Evolutionary conservation across 2,329 filamentous ascomycete species (phyloP).

Genomic region (Ceratocystis papillata): DNA sequence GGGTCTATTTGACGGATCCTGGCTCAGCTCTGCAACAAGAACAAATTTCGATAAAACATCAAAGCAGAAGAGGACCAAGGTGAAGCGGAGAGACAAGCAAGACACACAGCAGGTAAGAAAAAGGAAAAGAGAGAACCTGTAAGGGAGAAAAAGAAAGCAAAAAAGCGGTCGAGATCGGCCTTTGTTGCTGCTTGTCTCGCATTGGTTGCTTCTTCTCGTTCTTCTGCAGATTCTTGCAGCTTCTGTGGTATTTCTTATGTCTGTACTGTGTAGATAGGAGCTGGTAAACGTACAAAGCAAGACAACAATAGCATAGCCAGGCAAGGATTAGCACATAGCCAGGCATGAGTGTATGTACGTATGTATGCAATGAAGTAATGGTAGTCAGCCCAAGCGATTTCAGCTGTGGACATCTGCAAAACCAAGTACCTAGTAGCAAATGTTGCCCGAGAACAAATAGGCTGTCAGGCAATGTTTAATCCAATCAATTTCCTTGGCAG

Average conservation of each 20-base stretch:
- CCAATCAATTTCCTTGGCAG: background rate
- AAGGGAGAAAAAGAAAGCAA: background rate
- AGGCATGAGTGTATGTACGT: background rate
- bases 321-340: background rate
- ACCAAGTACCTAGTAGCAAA: background rate
- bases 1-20: constrained; percentile 9
- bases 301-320: background rate
- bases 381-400: too few relatives aligned
- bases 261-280: background rate
- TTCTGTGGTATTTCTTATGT: background rate
- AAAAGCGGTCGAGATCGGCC: constrained; percentile 3
- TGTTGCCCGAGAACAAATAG: background rate
- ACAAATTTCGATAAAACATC: constrained; percentile 14
- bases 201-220: constrained; percentile 4
- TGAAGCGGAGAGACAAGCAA: background rate
- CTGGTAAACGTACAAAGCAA: background rate
- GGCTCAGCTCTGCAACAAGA: constrained; percentile 13
- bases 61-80: constrained; percentile 2
- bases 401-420: too few relatives aligned
- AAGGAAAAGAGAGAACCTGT: background rate
- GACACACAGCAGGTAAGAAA: background rate
- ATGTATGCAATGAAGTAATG: background rate
- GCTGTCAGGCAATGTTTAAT: constrained; percentile 16
- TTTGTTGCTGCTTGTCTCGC: background rate
- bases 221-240: constrained; percentile 12